A percentile compares a stretch with the other conserved stretches of the same genome.
phyloP scores from a whole-genome alignment of 2,329 filamentous ascomycete species.

The Endocalyx cinctus region DNA sequence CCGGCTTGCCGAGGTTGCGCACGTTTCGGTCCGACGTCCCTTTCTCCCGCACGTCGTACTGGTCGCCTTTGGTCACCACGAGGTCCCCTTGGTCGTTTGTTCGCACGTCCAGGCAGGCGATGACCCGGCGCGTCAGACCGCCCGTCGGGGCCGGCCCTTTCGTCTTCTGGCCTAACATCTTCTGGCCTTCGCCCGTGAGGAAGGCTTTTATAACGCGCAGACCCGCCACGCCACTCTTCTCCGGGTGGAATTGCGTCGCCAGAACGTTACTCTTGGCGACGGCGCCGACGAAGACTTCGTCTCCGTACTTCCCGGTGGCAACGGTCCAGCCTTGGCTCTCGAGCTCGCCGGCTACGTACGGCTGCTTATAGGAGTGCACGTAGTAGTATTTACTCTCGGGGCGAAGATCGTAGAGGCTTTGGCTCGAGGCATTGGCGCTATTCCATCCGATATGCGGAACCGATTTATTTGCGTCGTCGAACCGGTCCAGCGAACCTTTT shows the following conservation, averaged over 20 bases:
- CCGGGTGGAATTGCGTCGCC: constrained; percentile 94
- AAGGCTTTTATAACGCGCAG: constrained; percentile 82
- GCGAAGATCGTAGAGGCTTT: constrained; percentile 68
- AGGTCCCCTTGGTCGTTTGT: constrained; percentile 92
- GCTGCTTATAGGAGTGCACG: constrained; percentile 88
- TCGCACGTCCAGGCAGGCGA: constrained; percentile 93
- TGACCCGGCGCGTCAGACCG: constrained; percentile 86
- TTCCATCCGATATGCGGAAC: constrained; percentile 99
- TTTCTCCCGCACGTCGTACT: constrained; percentile 97
- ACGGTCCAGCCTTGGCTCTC: constrained; percentile 84
- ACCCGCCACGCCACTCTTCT: constrained; percentile 91
- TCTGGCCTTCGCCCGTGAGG: constrained; percentile 63
- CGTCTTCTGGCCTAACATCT: constrained; percentile 39
- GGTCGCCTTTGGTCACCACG: constrained; percentile 96
- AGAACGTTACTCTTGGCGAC: constrained; percentile 81
- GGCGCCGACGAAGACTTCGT: constrained; percentile 87
- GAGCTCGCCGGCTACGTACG: constrained; percentile 67
- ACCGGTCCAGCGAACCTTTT: constrained; percentile 65
- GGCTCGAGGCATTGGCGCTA: constrained; percentile 63
- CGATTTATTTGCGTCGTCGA: constrained; percentile 72
- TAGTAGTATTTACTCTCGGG: constrained; percentile 96
- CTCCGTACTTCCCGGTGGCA: constrained; percentile 83
- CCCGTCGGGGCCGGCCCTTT: constrained; percentile 38
- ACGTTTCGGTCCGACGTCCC: constrained; percentile 60
- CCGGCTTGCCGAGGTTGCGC: constrained; percentile 92